A percentile compares a stretch with the other conserved stretches of the same genome.
phyloP scores from a whole-genome alignment of 2,329 filamentous ascomycete genomes.

The Ophioceras dolichostomum region DNA sequence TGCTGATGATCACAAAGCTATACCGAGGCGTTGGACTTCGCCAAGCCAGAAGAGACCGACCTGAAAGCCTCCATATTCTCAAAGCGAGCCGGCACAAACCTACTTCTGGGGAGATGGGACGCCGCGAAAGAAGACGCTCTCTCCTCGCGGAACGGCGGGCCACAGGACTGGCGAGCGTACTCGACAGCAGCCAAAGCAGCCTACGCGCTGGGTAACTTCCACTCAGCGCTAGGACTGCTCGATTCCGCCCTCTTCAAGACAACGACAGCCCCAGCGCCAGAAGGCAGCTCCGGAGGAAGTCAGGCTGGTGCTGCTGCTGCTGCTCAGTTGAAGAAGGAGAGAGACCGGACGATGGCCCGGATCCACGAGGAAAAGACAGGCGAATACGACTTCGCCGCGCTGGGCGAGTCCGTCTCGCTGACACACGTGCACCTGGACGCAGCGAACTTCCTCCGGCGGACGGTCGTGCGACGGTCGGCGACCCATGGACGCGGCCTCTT shows the following conservation, averaged over 20 bases:
- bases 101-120: constrained; percentile 20
- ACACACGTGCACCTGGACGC: constrained; percentile 15
- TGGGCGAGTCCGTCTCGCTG: constrained; percentile 9
- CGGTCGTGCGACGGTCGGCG: constrained; percentile 16
- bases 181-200: constrained; percentile 20
- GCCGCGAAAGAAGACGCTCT: constrained; percentile 18
- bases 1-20: too few species aligned
- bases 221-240: constrained; percentile 8
- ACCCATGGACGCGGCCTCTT: constrained; percentile 29
- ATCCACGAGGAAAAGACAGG: constrained; percentile 15
- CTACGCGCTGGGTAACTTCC: constrained; percentile 20
- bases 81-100: constrained; percentile 19
- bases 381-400: constrained; percentile 15
- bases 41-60: constrained; percentile 5
- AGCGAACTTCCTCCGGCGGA: constrained; percentile 21
- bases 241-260: constrained; percentile 13
- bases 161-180: constrained; percentile 18
- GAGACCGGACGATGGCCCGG: constrained; percentile 12
- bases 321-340: constrained; percentile 9
- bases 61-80: constrained; percentile 10
- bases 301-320: too few species aligned
- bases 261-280: not conserved
- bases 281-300: too few species aligned
- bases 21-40: constrained; percentile 17
- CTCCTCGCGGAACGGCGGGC: constrained; percentile 5